These are phyloP conservation scores for Cryptomeria japonica DNA, from an alignment of 75 land plant genomes.

Conservation along the genomic window DNA sequence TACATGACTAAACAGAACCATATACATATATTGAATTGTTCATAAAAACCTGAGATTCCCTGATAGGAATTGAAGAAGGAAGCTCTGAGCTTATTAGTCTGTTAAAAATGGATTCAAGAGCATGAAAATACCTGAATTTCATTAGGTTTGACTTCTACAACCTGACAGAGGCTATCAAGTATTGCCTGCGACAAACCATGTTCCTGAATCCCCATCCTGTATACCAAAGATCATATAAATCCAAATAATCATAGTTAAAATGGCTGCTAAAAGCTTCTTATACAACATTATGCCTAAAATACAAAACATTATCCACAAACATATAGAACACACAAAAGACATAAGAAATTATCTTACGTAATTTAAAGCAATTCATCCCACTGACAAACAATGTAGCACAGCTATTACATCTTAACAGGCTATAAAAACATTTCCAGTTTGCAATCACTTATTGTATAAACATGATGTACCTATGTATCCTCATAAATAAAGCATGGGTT, in stretches of 20 bases:
- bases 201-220: conserved; percentile 71
- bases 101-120: conserved; percentile 6
- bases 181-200: conserved; percentile 60
- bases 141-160: conserved; percentile 54
- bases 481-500: not conserved
- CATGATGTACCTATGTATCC: not conserved
- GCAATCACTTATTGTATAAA: not conserved
- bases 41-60: not conserved
- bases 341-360: not conserved
- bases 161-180: conserved; percentile 52
- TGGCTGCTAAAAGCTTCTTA: not conserved
- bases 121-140: conserved; percentile 77
- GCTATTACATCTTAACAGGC: not conserved
- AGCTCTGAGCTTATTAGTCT: not conserved
- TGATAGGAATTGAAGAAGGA: not conserved
- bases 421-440: not conserved
- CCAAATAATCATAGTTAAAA: not conserved
- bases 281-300: not conserved
- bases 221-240: not conserved
- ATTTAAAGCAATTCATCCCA: not conserved
- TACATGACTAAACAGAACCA: not conserved
- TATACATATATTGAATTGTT: not conserved
- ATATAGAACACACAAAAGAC: not conserved
- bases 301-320: not conserved
- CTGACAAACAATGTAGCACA: not conserved